Base-by-base conservation (phyloP, 106 monocot species). In the Ottelia alismoides region DNA sequence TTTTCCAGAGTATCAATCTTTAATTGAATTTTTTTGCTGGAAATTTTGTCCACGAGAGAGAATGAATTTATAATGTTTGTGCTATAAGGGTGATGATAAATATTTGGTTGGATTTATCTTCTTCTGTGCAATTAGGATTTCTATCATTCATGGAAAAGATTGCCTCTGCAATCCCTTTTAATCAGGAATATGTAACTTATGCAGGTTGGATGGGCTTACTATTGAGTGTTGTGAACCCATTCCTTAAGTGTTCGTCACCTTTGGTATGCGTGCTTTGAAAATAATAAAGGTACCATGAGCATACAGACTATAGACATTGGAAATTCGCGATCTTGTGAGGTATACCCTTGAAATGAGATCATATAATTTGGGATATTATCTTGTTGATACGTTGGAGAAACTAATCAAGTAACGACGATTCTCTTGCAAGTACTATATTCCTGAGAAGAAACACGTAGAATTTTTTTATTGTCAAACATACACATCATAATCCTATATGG, bases 151-250 rank as follows among this genome's bases (percentile, higher is more conserved):
- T 98, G 56, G 82, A 90, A 62, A 90, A 79, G 45, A 74, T 98
- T 60, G 78, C 90, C 40, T 68, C 45, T 65, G 69, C 79, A 57
- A 71, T 89, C 11, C 65, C 82, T 28, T 98, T 98, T 40, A 98
- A 98, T 74, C 98, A 80, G 53, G 90, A 98, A 54, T 90, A 77
- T 46, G 75, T 98, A 52, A 90, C 86, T 70, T 85, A 85, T 65
- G 77, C 80, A 98, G 98, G 98, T 56, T 98, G 85, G 63, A 62
- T 98, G 56, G 85, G 82, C 52, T 85, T 98, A 68, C 67, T 98
- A 45, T 64, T 98, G 28, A 90, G 90, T 63, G 78, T 70, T 68
- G 73, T 98, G 52, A 75, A 53, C 55, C 90, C 98, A 67, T 82
- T 82, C 64, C 74, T 98, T 45, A 62, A 53, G 20, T 70, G 85